phyloP scores from a whole-genome alignment of 2,329 filamentous ascomycete genomes.

The Sarocladium brachiariae region DNA sequence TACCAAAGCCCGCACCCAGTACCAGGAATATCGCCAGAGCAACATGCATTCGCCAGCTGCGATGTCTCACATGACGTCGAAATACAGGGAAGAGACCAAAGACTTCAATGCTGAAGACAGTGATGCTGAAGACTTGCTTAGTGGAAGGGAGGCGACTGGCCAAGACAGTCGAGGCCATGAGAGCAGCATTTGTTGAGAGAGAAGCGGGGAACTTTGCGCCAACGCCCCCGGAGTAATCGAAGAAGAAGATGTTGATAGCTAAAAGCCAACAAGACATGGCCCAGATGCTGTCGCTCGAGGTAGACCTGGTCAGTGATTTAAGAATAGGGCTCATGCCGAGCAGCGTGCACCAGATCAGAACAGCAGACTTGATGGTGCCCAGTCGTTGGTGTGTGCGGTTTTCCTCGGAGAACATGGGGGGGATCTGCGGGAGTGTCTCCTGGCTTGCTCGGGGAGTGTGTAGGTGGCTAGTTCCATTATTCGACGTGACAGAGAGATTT shows the following conservation, averaged over 20 bases:
- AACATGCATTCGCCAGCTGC: constrained; percentile 76
- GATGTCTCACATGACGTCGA: constrained; percentile 75
- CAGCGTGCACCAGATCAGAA: constrained; percentile 87
- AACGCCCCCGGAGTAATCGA: constrained; percentile 79
- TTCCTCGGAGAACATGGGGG: constrained; percentile 26
- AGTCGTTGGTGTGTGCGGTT: constrained; percentile 48
- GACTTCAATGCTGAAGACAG: constrained; percentile 93
- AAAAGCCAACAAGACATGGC: constrained; percentile 91
- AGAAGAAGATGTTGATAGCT: constrained; percentile 94
- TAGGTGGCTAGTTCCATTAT: constrained; percentile 15
- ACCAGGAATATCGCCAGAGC: constrained; percentile 69
- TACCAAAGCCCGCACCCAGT: constrained; percentile 69
- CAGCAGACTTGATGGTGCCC: constrained; percentile 82
- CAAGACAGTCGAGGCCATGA: constrained; percentile 94
- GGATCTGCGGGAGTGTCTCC: constrained; percentile 20
- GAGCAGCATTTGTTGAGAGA: constrained; percentile 87
- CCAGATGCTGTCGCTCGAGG: constrained; percentile 93
- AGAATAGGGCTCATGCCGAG: constrained; percentile 91
- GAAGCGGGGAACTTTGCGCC: constrained; percentile 60
- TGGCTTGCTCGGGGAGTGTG: constrained; percentile 22
- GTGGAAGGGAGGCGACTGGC: constrained; percentile 84
- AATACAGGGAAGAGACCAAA: constrained; percentile 98
- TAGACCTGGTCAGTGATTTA: constrained; percentile 91
- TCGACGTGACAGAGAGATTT: constrained; percentile 43
- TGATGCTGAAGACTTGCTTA: constrained; percentile 89